A percentile compares a stretch with the other conserved stretches of the same genome.
phyloP scores from a whole-genome alignment of 768 basidiomycete species.

The Hypsizygus marmoreus region DNA sequence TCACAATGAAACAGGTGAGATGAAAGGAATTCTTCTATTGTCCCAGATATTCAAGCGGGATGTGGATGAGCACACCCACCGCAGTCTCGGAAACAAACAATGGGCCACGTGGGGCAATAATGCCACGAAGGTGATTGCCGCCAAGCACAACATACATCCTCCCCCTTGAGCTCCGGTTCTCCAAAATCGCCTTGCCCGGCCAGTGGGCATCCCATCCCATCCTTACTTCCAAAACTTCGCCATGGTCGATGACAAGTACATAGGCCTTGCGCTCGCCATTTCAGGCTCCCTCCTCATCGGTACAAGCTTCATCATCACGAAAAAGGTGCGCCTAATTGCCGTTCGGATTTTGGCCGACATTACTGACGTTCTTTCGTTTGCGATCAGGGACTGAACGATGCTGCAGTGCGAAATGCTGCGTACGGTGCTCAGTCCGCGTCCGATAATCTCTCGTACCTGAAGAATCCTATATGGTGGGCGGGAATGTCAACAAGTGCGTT shows the following conservation, averaged over 20 bases:
- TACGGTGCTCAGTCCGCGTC: constrained; percentile 63
- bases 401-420: constrained; percentile 53
- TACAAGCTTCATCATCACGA: constrained; percentile 97
- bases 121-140: constrained; percentile 24
- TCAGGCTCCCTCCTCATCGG: constrained; percentile 87
- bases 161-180: too few relatives aligned
- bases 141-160: too few relatives aligned
- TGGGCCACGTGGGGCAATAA: constrained; percentile 22
- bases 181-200: too few relatives aligned
- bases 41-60: background rate
- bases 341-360: background rate
- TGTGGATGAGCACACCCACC: too few relatives aligned
- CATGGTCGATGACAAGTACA: constrained; percentile 94
- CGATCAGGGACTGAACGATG: constrained; percentile 86
- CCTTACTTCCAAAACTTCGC: constrained; percentile 8
- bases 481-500: constrained; percentile 89
- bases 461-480: constrained; percentile 96
- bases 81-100: constrained; percentile 12
- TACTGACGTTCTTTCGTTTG: constrained; percentile 7
- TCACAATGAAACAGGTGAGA: too few relatives aligned
- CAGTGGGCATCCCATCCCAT: background rate
- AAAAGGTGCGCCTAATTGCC: constrained; percentile 66
- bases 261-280: constrained; percentile 88
- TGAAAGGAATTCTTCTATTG: too few relatives aligned
- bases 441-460: constrained; percentile 83